Evolutionary conservation across 768 basidiomycete genomes (phyloP), one percentile per base, ranked within the genome.

Genomic region (Porphyrellus cyaneotinctus): DNA sequence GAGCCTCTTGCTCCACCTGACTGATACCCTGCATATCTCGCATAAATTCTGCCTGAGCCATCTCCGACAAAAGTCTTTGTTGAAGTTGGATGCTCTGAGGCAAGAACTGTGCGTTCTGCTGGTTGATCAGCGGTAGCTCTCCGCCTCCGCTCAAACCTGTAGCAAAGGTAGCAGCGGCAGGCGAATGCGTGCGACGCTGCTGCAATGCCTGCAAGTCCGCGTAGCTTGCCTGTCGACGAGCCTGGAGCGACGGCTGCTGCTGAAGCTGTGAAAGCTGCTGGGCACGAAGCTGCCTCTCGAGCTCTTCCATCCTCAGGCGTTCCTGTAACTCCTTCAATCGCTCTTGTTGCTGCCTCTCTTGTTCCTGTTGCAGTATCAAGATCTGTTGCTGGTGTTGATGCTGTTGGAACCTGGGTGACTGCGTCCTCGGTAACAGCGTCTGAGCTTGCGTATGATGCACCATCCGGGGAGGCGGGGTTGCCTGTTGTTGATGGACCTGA

Each of bases 331-430:
- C 82, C 53, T 74, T 74, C 35, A 81, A 72, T 14, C 83, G 72
- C 39, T 80, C 74, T 57, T 83, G 82, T 57, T 81, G 73, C 35
- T 75, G 80, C 57, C 76, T 75, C 53, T 84, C 79, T 58, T 86
- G 81, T 58, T 88, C 83, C 54, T 86, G 83, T 60, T 87, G 87
- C 18, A 85, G 71, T 37, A 84, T 73, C 52, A 86, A 65, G 47
- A 83, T 78, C 63, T 88, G 88, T 42, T 87, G 82, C 52, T 88
- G 77, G 62, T 87, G 84, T 53, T 88, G 86, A 52, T 85, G 79
- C 58, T 87, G 83, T 50, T 87, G 78, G 67, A 89, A 87, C 18
- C 87, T 81, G n/a, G 87, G 87, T 3, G 88, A 88, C 59, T 88
- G 87, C 4, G 85, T 83, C 20, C 80, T 78, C 6, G 86, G 82